Base-by-base conservation (phyloP, 1,139 yeast genomes). In the Protomyces macrosporus region DNA sequence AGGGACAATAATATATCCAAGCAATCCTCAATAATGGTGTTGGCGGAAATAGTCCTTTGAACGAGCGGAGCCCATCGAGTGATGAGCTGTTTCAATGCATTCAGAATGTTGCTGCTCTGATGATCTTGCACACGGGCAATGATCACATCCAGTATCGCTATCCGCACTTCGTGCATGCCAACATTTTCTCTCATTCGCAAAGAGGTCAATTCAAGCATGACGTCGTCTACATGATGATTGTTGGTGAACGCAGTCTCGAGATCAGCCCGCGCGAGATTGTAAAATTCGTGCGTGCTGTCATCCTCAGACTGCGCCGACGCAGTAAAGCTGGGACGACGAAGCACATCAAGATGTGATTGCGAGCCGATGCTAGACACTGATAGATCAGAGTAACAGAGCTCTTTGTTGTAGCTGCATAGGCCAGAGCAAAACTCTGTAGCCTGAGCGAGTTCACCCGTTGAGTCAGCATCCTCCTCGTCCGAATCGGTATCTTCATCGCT, bases 151-250 rank as follows among this genome's bases (percentile, higher is more conserved):
- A 85, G 79, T 0, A 97, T 90, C 5, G 96, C 96, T 45, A 78
- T 75, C 73, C 98, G 83, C 12, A 93, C 97, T 72, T 91, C 97
- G 71, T 89, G 95, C 74, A 93, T 93, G 0, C 95, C 82, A 12
- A 90, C 98, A 73, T 93, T 90, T 93, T 91, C 87, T 69, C 97
- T 88, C 98, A 95, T 93, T 76, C 98, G 83, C 72, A 95, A 80
- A 0, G 98, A 93, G 73, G 91, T 91, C 71, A 93, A 82, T 75
- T 93, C 98, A 68, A 95, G 78, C 69, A 90, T 78, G 0, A 98
- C 97, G 10, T 96, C 91, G 72, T 93, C 98, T 67, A 90, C 81
- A 71, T 88, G 95, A 75, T 93, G 98, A 72, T 90, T 88, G 72
- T 91, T 88, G 69, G 88, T 93, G 74, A 93, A 82, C 0, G 98